A percentile compares a stretch with the other conserved stretches of the same genome.
Conservation (phyloP, 495 filamentous ascomycete genomes). For the Aspergillus saccharolyticus region DNA sequence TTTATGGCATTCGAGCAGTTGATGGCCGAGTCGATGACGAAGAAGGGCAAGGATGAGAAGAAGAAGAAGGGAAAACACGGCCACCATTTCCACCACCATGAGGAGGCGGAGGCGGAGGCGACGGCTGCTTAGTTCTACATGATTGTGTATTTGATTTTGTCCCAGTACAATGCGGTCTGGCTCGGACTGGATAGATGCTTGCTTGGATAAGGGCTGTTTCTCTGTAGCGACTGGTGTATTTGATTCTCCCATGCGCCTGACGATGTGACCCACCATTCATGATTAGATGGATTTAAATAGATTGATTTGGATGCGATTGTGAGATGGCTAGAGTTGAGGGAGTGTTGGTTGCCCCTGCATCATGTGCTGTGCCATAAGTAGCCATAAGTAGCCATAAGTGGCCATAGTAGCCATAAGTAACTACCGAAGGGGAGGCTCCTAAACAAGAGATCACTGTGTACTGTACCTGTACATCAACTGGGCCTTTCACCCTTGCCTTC, state of each 20-base stretch:
- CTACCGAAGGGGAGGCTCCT: no score
- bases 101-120: conserved; percentile 10
- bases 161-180: neutral
- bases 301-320: neutral
- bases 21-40: conserved; percentile 90
- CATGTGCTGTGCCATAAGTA: no score
- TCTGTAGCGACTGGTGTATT: conserved; percentile 2
- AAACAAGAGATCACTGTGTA: no score
- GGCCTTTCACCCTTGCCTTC: neutral
- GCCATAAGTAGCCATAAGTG: no score
- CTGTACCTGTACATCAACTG: no score
- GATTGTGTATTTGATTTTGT: neutral
- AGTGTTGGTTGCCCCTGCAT: no score
- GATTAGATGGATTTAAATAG: conserved; percentile 4
- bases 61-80: conserved; percentile 56
- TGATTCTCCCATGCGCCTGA: neutral
- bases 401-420: no score
- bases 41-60: conserved; percentile 78
- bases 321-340: no score
- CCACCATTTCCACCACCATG: conserved; percentile 7
- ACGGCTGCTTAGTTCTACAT: conserved; percentile 12
- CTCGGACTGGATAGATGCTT: neutral
- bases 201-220: conserved; percentile 6
- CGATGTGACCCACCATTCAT: neutral
- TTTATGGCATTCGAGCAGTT: conserved; percentile 99